A percentile compares a stretch with the other conserved stretches of the same genome.
Evolutionary conservation across 139 green algal genomes (phyloP).

Genomic region (Eudorina sp.): DNA sequence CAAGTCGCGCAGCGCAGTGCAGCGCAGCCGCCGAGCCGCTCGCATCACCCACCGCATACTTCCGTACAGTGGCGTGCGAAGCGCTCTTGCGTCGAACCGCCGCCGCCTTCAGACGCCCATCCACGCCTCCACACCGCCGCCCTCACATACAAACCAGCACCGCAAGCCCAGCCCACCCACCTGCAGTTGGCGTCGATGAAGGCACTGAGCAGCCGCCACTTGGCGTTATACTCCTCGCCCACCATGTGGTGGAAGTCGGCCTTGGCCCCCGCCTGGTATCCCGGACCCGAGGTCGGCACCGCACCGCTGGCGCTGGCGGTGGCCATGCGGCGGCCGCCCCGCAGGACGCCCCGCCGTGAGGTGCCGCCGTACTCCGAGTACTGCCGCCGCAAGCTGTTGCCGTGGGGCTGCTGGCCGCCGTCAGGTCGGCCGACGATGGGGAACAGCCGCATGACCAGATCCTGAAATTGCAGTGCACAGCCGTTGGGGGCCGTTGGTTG

Average conservation of each 20-base stretch:
- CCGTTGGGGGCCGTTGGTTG: too few species aligned
- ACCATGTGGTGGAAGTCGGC: conserved; percentile 16
- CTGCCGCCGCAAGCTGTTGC: neutral
- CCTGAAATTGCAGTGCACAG: too few species aligned
- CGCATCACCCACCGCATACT: too few species aligned
- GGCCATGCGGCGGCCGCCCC: neutral
- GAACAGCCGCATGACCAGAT: conserved; percentile 7
- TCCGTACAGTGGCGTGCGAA: neutral
- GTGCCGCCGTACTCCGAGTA: neutral
- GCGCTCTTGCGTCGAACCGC: neutral
- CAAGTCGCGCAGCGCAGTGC: too few species aligned
- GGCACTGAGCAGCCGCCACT: conserved; percentile 14
- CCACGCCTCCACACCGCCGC: neutral
- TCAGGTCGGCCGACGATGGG: conserved; percentile 1
- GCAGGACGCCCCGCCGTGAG: neutral
- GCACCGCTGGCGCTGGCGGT: neutral
- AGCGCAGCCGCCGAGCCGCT: too few species aligned
- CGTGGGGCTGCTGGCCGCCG: neutral
- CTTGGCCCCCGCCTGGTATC: conserved; percentile 25
- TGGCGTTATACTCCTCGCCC: conserved; percentile 1
- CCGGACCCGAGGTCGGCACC: neutral
- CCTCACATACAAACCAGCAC: neutral
- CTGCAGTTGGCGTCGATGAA: conserved; percentile 32
- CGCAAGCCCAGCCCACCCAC: neutral
- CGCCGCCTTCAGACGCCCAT: neutral